Evolutionary conservation across 352 stramenopile genomes (phyloP).

Genomic region (Elongisporangium undulatum): DNA sequence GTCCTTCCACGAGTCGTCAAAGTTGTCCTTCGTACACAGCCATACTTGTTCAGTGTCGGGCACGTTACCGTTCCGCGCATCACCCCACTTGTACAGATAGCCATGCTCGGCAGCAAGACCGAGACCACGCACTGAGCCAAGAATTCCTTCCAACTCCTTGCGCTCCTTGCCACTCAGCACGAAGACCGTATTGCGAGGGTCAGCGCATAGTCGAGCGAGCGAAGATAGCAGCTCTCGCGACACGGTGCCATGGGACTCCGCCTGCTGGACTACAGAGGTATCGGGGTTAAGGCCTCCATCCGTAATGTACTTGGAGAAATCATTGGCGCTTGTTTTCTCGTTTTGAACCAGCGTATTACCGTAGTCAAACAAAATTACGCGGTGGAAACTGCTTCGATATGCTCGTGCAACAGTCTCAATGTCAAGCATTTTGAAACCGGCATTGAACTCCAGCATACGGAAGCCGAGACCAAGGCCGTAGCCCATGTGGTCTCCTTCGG

Average conservation of each 20-base stretch:
- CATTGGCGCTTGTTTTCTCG: constrained; percentile 73
- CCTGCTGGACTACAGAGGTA: constrained; percentile 24
- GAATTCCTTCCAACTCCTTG: constrained; percentile 90
- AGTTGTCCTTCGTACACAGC: constrained; percentile 87
- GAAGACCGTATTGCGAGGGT: constrained; percentile 98
- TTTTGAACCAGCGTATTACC: constrained; percentile 93
- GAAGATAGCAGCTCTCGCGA: constrained; percentile 82
- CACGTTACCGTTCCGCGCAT: constrained; percentile 19
- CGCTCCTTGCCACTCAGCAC: constrained; percentile 97
- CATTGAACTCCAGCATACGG: constrained; percentile 95
- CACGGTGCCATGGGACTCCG: constrained; percentile 19
- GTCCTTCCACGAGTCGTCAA: constrained; percentile 97
- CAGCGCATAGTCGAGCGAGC: constrained; percentile 90
- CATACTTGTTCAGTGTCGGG: constrained; percentile 53
- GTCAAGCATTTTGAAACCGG: constrained; percentile 94
- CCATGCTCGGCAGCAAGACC: constrained; percentile 98
- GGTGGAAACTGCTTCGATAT: constrained; percentile 81
- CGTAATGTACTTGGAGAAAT: constrained; percentile 86
- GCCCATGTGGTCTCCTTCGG: constrained; percentile 91
- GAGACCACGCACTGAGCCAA: constrained; percentile 93
- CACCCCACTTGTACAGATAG: constrained; percentile 97
- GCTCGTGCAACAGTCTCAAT: constrained; percentile 86
- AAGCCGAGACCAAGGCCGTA: constrained; percentile 96
- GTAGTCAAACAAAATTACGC: constrained; percentile 98
- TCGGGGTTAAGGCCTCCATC: constrained; percentile 25